Percentiles rank a stretch among this genome's conserved stretches.
These are phyloP conservation scores for Myxozyma kluyveri DNA, from an alignment of 805 yeast genomes.

Conservation along the genomic window DNA sequence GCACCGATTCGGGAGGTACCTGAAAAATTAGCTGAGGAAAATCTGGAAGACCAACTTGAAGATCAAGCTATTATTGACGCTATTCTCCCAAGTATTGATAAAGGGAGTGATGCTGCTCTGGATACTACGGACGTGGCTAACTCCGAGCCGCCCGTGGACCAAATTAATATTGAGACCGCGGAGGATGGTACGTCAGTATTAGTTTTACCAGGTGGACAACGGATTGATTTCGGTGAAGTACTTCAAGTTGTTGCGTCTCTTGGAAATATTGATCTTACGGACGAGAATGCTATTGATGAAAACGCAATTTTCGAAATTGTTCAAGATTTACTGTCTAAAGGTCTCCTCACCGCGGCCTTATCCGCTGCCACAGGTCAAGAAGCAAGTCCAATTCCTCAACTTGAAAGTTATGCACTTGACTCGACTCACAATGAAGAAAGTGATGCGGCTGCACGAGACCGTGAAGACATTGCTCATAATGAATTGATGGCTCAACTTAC, in stretches of 20 bases:
- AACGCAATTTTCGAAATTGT: conserved; percentile 5
- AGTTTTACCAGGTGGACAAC: conserved; percentile 3
- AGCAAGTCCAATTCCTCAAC: background rate
- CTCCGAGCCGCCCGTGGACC: no score
- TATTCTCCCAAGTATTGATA: no score
- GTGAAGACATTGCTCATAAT: no score
- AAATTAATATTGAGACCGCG: background rate
- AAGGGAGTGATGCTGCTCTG: no score
- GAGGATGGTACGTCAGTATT: conserved; percentile 1
- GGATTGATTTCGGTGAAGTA: conserved; percentile 1
- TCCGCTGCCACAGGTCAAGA: background rate
- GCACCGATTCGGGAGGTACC: background rate
- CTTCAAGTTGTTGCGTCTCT: conserved; percentile 1
- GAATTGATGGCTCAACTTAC: no score
- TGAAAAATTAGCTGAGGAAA: background rate
- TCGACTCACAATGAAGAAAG: no score
- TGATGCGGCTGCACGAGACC: no score
- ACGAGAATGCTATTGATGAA: conserved; percentile 9
- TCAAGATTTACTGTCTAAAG: conserved; percentile 6
- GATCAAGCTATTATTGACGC: no score
- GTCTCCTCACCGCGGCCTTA: background rate
- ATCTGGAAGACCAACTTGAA: background rate
- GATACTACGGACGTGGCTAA: no score
- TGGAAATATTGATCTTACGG: conserved; percentile 7
- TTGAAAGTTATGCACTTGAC: no score